Percentiles rank a stretch among this genome's conserved stretches.
These are phyloP conservation scores for Infundibulicybe gibba DNA, from an alignment of 768 basidiomycete genomes.

Conservation along the genomic window DNA sequence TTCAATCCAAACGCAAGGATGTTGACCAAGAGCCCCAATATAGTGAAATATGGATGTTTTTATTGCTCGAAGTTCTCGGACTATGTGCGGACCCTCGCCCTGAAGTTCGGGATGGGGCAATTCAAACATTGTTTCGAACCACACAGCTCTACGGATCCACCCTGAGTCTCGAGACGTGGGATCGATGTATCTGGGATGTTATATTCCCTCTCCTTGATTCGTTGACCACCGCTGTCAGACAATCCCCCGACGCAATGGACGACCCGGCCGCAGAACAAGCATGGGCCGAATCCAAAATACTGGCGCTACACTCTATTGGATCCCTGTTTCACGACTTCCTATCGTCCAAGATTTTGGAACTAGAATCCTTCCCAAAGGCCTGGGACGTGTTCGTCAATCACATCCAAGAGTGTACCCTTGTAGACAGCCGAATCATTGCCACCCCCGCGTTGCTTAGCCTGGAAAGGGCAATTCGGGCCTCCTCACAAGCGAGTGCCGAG, in stretches of 20 bases:
- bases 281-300: constrained; percentile 87
- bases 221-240: constrained; percentile 54
- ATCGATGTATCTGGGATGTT: constrained; percentile 87
- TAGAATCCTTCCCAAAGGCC: constrained; percentile 64
- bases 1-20: constrained; percentile 77
- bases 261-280: constrained; percentile 31
- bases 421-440: constrained; percentile 67
- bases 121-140: constrained; percentile 92
- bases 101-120: constrained; percentile 90
- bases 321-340: constrained; percentile 83
- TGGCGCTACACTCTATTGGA: constrained; percentile 82
- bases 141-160: constrained; percentile 92
- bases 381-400: constrained; percentile 76
- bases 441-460: constrained; percentile 84
- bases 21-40: constrained; percentile 65
- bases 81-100: constrained; percentile 79
- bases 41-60: constrained; percentile 90
- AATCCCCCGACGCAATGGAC: constrained; percentile 11
- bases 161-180: constrained; percentile 81
- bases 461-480: constrained; percentile 72
- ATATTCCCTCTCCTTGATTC: constrained; percentile 83
- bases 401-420: constrained; percentile 65
- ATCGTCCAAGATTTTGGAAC: constrained; percentile 63
- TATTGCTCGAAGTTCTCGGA: constrained; percentile 78
- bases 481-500: constrained; percentile 36